These are phyloP conservation scores for Termitomyces sp. DNA, from an alignment of 768 basidiomycete genomes.

Conservation along the genomic window DNA sequence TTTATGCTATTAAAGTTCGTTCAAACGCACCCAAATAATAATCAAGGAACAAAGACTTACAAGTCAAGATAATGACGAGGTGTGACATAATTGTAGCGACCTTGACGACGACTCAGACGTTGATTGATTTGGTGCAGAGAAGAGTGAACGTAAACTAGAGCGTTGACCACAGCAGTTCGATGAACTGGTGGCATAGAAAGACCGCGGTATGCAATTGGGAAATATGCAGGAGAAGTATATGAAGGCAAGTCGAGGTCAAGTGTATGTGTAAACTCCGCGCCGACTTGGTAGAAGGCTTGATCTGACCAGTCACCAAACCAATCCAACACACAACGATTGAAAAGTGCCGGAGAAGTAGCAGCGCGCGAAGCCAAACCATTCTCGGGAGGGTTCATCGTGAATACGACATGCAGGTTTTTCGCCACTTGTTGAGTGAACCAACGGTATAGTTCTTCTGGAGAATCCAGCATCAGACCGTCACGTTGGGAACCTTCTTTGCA, in stretches of 20 bases:
- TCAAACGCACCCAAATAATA: neutral
- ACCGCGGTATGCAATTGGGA: slow-evolving; percentile 87
- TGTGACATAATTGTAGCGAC: slow-evolving; percentile 95
- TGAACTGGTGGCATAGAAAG: slow-evolving; percentile 85
- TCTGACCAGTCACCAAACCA: slow-evolving; percentile 99
- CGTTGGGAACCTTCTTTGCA: slow-evolving; percentile 99
- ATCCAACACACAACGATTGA: slow-evolving; percentile 98
- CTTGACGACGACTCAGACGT: slow-evolving; percentile 85
- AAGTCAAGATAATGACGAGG: slow-evolving; percentile 98
- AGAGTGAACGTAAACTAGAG: slow-evolving; percentile 86
- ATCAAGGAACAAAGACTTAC: slow-evolving; percentile 45
- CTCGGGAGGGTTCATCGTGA: slow-evolving; percentile 98
- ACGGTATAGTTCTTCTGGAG: slow-evolving; percentile 93
- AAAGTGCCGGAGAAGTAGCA: slow-evolving; percentile 95
- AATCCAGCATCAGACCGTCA: slow-evolving; percentile 97
- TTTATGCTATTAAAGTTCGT: slow-evolving; percentile 63
- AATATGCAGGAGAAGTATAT: slow-evolving; percentile 73
- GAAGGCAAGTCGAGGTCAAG: slow-evolving; percentile 87
- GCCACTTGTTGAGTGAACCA: slow-evolving; percentile 99
- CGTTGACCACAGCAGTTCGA: slow-evolving; percentile 89
- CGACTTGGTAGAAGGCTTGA: slow-evolving; percentile 97
- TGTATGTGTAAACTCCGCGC: slow-evolving; percentile 91
- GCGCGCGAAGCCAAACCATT: slow-evolving; percentile 94
- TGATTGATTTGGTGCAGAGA: slow-evolving; percentile 88
- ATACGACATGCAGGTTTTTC: slow-evolving; percentile 96